phyloP scores from a whole-genome alignment of 495 filamentous ascomycete species.

The Beverwykella pulmonaria region DNA sequence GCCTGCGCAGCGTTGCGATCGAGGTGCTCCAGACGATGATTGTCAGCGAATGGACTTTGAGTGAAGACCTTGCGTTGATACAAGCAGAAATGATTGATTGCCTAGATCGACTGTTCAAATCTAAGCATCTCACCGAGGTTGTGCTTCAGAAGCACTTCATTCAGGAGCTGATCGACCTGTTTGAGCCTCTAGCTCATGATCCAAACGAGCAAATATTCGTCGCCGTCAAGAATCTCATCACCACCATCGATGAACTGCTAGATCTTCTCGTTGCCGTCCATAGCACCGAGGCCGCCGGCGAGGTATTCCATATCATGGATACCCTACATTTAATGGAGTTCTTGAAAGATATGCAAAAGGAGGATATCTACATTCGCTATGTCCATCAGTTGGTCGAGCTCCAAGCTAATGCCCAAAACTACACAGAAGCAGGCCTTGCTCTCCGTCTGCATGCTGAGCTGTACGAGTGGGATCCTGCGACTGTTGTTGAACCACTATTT shows the following conservation, averaged over 20 bases:
- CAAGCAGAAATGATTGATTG: conserved; percentile 97
- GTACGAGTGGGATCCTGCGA: conserved; percentile 84
- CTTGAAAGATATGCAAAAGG: conserved; percentile 93
- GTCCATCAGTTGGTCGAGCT: conserved; percentile 87
- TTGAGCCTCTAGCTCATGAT: conserved; percentile 66
- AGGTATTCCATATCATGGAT: conserved; percentile 80
- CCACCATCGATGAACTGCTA: conserved; percentile 84
- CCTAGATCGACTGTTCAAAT: conserved; percentile 87
- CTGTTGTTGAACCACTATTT: conserved; percentile 64
- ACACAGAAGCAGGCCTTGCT: conserved; percentile 88
- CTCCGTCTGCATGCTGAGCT: conserved; percentile 89
- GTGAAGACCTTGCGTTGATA: conserved; percentile 85
- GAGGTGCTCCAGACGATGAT: conserved; percentile 97
- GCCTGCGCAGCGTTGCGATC: conserved; percentile 83
- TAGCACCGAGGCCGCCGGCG: conserved; percentile 70
- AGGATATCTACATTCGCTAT: conserved; percentile 95
- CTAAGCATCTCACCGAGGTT: conserved; percentile 82
- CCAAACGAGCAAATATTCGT: conserved; percentile 73
- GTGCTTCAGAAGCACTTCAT: conserved; percentile 92
- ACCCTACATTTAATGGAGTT: conserved; percentile 94
- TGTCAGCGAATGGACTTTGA: conserved; percentile 96
- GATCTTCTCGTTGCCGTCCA: conserved; percentile 94
- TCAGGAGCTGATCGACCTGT: conserved; percentile 77
- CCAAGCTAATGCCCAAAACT: conserved; percentile 74
- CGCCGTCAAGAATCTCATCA: conserved; percentile 76